These are phyloP conservation scores for Colletotrichum sp. DNA, from an alignment of 2,329 filamentous ascomycete species.

Conservation along the genomic window DNA sequence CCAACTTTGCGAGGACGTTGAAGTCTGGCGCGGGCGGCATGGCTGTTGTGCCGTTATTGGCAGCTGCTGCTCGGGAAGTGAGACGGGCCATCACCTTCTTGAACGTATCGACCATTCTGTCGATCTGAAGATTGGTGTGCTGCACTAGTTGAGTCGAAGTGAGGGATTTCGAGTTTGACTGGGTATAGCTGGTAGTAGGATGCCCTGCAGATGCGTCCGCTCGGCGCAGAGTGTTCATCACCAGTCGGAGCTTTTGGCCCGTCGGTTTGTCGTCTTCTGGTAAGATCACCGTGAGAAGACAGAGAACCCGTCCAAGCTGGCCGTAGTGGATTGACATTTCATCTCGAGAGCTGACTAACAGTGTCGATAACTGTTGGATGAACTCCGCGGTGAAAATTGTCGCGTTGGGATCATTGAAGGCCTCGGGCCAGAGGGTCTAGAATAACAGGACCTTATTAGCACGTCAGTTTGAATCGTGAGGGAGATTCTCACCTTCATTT, in stretches of 20 bases:
- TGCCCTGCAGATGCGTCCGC: too few relatives aligned
- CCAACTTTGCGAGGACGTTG: neutral
- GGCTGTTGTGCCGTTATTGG: accelerated
- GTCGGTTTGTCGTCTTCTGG: accelerated
- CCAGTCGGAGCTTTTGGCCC: neutral
- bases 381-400: accelerated
- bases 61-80: accelerated
- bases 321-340: accelerated
- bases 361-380: neutral
- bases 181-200: neutral
- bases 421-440: accelerated
- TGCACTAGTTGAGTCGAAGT: neutral
- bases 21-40: neutral
- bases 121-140: too few relatives aligned
- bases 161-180: accelerated
- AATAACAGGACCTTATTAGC: neutral
- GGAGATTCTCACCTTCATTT: neutral
- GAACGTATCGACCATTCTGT: neutral
- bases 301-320: neutral
- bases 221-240: too few relatives aligned
- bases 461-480: accelerated
- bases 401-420: accelerated
- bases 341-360: neutral
- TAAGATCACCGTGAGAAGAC: accelerated
- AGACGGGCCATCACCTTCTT: neutral